These are phyloP conservation scores for Scolecobasidium constrictum DNA, from an alignment of 2,329 filamentous ascomycete genomes.

Conservation along the genomic window DNA sequence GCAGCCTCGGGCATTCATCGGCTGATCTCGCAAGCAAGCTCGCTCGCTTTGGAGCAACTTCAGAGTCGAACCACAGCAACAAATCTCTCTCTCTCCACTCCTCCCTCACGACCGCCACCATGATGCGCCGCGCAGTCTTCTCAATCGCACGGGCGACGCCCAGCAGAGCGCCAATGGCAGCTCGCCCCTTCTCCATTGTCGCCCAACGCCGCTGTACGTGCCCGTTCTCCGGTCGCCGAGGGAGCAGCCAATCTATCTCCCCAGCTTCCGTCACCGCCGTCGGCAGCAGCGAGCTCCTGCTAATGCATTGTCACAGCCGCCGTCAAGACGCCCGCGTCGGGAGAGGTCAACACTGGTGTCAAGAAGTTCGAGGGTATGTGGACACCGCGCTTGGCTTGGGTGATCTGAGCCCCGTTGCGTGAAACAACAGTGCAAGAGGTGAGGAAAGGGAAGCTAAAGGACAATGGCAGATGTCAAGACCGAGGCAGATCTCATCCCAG, in stretches of 20 bases:
- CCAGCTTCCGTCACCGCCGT: slow-evolving; percentile 2
- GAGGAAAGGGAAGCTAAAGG: neutral
- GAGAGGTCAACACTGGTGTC: neutral
- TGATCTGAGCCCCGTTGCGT: neutral
- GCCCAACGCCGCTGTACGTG: slow-evolving; percentile 35
- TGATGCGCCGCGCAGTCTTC: slow-evolving; percentile 40
- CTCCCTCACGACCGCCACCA: slow-evolving; percentile 26
- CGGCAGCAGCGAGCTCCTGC: slow-evolving; percentile 5
- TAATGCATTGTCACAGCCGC: neutral
- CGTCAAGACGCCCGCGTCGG: neutral
- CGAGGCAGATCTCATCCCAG: slow-evolving; percentile 72
- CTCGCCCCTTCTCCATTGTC: slow-evolving; percentile 33
- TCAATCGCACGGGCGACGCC: slow-evolving; percentile 34
- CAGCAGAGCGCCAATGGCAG: slow-evolving; percentile 26
- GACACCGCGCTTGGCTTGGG: neutral
- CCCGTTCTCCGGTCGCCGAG: slow-evolving; percentile 9
- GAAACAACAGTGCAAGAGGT: neutral
- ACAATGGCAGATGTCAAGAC: slow-evolving; percentile 61
- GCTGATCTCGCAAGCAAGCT: no score
- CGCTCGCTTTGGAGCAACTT: no score
- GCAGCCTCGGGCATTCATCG: no score
- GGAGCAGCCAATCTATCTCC: no score
- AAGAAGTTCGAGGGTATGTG: slow-evolving; percentile 9
- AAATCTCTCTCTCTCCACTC: slow-evolving; percentile 19
- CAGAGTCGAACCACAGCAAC: neutral